phyloP scores from a whole-genome alignment of 192 early-diverging fungal species.

The Linnemannia exigua region DNA sequence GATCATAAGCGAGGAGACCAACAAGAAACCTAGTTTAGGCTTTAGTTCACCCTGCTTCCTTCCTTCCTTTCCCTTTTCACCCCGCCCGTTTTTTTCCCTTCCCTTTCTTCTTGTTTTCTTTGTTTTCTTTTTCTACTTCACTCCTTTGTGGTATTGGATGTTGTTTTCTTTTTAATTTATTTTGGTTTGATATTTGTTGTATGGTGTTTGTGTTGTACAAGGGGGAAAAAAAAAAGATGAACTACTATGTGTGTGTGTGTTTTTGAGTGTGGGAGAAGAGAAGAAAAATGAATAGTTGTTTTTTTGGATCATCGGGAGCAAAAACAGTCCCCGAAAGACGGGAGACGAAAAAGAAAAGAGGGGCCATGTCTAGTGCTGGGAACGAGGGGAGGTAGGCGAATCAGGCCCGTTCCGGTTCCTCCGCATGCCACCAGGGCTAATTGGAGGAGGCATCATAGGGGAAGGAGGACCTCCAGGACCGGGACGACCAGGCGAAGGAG shows the following conservation, averaged over 20 bases:
- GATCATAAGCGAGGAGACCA: too few relatives aligned
- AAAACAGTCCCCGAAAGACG: not conserved
- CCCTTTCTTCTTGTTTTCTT: not conserved
- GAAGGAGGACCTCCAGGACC: constrained; percentile 1
- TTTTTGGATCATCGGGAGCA: constrained; percentile 22
- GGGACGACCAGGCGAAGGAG: constrained; percentile 10
- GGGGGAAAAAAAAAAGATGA: not conserved
- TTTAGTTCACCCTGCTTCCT: too few relatives aligned
- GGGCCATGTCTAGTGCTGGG: not conserved
- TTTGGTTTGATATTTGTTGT: not conserved
- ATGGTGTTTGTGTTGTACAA: constrained; percentile 5
- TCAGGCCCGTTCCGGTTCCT: constrained; percentile 39
- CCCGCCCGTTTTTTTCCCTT: not conserved
- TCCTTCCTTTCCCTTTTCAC: not conserved
- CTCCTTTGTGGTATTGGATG: not conserved
- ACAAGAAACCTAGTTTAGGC: too few relatives aligned
- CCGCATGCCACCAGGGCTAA: constrained; percentile 58
- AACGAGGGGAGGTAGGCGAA: constrained; percentile 36
- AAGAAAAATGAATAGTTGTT: constrained; percentile 75
- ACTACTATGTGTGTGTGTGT: constrained; percentile 42
- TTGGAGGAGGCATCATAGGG: constrained; percentile 47
- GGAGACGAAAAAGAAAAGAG: not conserved
- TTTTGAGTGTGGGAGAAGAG: constrained; percentile 64
- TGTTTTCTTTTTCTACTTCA: not conserved
- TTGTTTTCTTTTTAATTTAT: not conserved